Evolutionary conservation across 78 protist genomes (phyloP), one percentile per base, ranked within the genome.

Genomic region (Pigoraptor vietnamica): DNA sequence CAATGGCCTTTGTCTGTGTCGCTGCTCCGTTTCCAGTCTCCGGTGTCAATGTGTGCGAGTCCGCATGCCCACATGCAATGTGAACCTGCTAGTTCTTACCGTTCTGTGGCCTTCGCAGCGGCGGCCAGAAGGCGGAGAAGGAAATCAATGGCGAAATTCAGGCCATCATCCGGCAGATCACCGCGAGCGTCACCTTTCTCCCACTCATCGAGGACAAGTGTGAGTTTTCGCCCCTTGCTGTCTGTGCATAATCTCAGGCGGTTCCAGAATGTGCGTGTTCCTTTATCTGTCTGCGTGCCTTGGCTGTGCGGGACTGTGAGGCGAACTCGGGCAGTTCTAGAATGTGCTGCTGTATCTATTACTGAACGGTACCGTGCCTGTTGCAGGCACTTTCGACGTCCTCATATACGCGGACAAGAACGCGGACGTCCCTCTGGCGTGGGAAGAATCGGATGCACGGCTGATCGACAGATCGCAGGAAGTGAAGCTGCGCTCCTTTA

Each of bases 371-470:
- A n/a, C n/a, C n/a, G 67, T 48, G 67, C 6, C 67, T 48, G 14
- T 14, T 48, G 67, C 67, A 48, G 67, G 98, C 95, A 93, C 98
- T 23, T 99, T 99, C 87, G 99, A 99, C 87, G 86, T 99, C 25
- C 96, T 99, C 34, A 97, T 98, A 24, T 98, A 98, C 95, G 97
- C 99, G 0, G 95, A 93, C 87, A 89, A 91, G 40, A 92, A 92
- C 87, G 21, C 90, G 33, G 55, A 32, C 0, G 94, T 92, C 25
- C 91, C 98, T 36, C 35, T 25, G 0, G 34, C 94, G 84, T 98
- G 99, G 99, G 99, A 98, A 81, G 98, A 97, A 93, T 91, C 96
- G 35, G 99, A 98, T 88, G 98, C 99, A 33, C 93, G 95, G 91
- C 92, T 92, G 92, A 96, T 99, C 55, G 35, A 87, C 35, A 97